Evolutionary conservation across 1,284 basidiomycete species (phyloP).

Genomic region (Cystobasidiaceae sp.): DNA sequence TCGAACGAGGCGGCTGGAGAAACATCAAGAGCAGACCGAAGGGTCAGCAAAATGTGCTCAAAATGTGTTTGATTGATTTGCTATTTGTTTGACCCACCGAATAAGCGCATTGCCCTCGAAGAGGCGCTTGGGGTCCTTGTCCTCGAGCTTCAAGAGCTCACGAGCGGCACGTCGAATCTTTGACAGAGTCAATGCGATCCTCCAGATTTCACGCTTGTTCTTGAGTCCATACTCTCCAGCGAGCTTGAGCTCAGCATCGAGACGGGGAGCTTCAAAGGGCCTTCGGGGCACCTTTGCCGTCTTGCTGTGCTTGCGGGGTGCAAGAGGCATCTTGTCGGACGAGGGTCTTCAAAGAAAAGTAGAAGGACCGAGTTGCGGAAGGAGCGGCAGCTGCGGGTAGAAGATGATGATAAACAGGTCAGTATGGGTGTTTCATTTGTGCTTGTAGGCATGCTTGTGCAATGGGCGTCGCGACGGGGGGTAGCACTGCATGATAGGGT

Average conservation of each 20-base stretch:
- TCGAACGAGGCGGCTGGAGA: conserved; percentile 72
- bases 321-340: conserved; percentile 15
- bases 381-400: too few relatives aligned
- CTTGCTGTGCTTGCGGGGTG: conserved; percentile 25
- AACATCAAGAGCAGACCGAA: neutral
- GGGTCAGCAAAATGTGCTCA: too few relatives aligned
- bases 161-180: conserved; percentile 99
- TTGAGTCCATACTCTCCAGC: conserved; percentile 99
- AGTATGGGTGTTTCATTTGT: too few relatives aligned
- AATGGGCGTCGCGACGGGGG: too few relatives aligned
- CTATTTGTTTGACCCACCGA: conserved; percentile 57
- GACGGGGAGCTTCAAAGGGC: conserved; percentile 54
- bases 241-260: conserved; percentile 99
- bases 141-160: conserved; percentile 99
- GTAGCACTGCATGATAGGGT: too few relatives aligned
- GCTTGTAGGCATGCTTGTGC: too few relatives aligned
- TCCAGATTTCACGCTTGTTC: conserved; percentile 99
- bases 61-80: too few relatives aligned
- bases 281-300: conserved; percentile 22
- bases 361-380: too few relatives aligned
- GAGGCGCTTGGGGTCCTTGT: conserved; percentile 99
- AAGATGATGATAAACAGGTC: too few relatives aligned
- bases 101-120: conserved; percentile 99
- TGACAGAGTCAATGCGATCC: conserved; percentile 94
- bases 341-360: too few relatives aligned